These are phyloP conservation scores for Erythrophleum fordii DNA, from an alignment of 306 rosid species.

Conservation along the genomic window DNA sequence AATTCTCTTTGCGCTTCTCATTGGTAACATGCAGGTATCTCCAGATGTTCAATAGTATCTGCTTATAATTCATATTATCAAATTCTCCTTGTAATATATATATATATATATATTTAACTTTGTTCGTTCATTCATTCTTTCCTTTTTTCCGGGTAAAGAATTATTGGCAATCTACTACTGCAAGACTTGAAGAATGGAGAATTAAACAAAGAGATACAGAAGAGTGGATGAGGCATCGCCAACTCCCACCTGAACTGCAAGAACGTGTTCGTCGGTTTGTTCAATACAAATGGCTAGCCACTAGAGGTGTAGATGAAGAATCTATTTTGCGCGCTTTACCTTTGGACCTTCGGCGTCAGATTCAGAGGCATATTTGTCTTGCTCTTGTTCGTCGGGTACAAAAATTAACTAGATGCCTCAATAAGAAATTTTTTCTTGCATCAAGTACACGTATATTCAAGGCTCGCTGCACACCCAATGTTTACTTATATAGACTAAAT, in stretches of 20 bases:
- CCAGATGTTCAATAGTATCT: background rate
- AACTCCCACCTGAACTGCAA: constrained; percentile 75
- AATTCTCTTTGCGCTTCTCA: constrained; percentile 85
- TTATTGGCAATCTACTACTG: constrained; percentile 79
- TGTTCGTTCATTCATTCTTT: background rate
- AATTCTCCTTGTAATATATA: background rate
- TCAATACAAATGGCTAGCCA: constrained; percentile 91
- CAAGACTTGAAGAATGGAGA: constrained; percentile 94
- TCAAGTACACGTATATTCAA: background rate
- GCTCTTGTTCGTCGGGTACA: constrained; percentile 75
- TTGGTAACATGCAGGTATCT: constrained; percentile 89
- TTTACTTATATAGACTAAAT: background rate
- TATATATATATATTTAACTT: background rate
- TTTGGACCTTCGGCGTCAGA: constrained; percentile 78
- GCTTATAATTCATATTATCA: background rate
- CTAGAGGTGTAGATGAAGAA: constrained; percentile 92
- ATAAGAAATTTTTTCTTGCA: background rate
- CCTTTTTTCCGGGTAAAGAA: constrained; percentile 43
- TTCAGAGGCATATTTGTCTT: constrained; percentile 88
- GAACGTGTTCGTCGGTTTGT: constrained; percentile 80
- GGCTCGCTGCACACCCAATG: background rate
- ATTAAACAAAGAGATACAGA: constrained; percentile 82
- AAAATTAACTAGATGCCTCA: background rate
- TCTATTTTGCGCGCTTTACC: constrained; percentile 74
- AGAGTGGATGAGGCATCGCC: constrained; percentile 98